These are phyloP conservation scores for Heimioporus sp. DNA, from an alignment of 768 basidiomycete species.

Conservation along the genomic window DNA sequence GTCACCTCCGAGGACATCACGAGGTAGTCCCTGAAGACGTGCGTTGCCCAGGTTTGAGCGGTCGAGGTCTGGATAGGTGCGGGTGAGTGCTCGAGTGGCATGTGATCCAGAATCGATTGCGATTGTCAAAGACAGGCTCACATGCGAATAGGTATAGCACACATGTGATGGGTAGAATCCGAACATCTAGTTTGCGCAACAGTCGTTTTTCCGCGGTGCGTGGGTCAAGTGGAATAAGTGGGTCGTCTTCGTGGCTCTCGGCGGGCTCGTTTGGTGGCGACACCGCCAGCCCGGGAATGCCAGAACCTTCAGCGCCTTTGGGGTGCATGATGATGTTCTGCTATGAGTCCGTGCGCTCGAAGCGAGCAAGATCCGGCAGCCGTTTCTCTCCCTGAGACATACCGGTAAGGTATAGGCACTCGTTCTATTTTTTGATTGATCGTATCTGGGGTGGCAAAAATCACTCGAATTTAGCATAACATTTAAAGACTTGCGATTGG, in stretches of 20 bases:
- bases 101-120: too few species aligned
- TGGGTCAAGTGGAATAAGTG: constrained; percentile 16
- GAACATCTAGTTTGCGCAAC: constrained; percentile 60
- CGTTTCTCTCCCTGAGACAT: too few species aligned
- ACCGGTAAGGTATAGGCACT: too few species aligned
- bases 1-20: constrained; percentile 66
- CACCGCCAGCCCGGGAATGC: not conserved
- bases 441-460: too few species aligned
- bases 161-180: constrained; percentile 71
- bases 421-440: too few species aligned
- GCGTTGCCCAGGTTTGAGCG: constrained; percentile 81
- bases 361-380: too few species aligned
- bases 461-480: too few species aligned
- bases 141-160: constrained; percentile 78
- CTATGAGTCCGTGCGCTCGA: too few species aligned
- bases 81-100: not conserved
- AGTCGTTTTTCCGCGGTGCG: constrained; percentile 47
- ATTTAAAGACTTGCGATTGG: too few species aligned
- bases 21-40: constrained; percentile 65
- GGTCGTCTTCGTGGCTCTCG: constrained; percentile 15
- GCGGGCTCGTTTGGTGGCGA: constrained; percentile 7
- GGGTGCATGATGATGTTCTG: constrained; percentile 9
- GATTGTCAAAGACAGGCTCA: constrained; percentile 33
- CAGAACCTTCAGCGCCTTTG: constrained; percentile 10
- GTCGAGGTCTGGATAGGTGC: constrained; percentile 48